Conservation (phyloP, 2,329 filamentous ascomycete genomes). For the Monilinia fructigena region DNA sequence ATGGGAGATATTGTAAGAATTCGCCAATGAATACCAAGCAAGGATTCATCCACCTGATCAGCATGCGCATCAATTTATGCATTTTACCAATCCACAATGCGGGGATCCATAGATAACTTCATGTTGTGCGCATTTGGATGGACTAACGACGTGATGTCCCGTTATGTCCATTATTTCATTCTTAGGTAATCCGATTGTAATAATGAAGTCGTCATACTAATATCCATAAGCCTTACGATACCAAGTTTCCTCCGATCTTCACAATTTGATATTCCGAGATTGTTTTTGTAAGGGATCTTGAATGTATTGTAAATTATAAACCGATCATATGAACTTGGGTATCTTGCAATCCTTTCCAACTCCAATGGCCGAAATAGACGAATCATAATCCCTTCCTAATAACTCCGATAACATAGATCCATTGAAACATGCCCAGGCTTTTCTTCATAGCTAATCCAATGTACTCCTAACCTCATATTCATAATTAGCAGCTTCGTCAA, state of each 20-base stretch:
- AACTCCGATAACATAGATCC: neutral
- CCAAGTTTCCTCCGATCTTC: constrained; percentile 2
- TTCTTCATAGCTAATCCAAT: constrained; percentile 28
- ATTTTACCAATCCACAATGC: neutral
- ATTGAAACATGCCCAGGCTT: neutral
- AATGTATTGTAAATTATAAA: neutral
- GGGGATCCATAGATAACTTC: neutral
- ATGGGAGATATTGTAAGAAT: neutral
- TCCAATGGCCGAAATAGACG: neutral
- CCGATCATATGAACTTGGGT: neutral
- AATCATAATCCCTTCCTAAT: neutral
- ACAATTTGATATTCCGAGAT: neutral
- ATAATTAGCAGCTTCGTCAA: constrained; percentile 34
- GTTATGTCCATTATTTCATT: neutral
- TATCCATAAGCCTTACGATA: neutral
- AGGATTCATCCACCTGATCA: constrained; percentile 8
- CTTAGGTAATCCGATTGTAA: neutral
- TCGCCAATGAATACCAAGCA: constrained; percentile 13
- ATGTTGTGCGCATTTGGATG: neutral
- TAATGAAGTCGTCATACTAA: neutral
- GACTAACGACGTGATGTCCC: neutral
- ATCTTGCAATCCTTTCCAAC: constrained; percentile 15
- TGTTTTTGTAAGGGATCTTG: neutral
- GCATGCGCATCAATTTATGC: constrained; percentile 7
- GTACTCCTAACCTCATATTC: constrained; percentile 31